phyloP scores from a whole-genome alignment of 345 rosid species.

The Fremontodendron californicum region DNA sequence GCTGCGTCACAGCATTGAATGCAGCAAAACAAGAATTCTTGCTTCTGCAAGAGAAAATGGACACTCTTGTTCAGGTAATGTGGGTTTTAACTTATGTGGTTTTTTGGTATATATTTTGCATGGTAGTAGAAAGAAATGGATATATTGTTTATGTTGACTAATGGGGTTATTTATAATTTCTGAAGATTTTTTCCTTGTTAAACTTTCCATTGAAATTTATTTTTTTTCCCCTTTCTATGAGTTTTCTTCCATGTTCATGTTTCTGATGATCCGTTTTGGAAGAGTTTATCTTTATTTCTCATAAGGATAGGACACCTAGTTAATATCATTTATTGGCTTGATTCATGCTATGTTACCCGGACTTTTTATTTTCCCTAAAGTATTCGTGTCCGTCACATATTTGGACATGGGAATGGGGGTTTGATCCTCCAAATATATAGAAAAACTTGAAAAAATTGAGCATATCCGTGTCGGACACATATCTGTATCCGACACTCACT shows the following conservation, averaged over 20 bases:
- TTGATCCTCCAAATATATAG: background rate
- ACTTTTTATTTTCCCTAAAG: too few species aligned
- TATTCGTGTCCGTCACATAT: too few species aligned
- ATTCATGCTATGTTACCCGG: too few species aligned
- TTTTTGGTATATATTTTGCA: background rate
- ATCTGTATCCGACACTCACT: too few species aligned
- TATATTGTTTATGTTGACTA: background rate
- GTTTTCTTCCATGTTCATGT: background rate
- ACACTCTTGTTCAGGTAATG: background rate
- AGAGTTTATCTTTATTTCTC: background rate
- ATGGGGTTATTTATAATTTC: background rate
- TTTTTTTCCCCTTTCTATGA: too few species aligned
- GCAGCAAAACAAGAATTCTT: background rate
- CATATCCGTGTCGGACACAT: too few species aligned
- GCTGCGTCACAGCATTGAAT: background rate
- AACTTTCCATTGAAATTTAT: background rate
- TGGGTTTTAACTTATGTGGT: background rate
- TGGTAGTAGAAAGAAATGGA: background rate
- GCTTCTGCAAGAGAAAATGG: background rate
- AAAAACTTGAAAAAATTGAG: background rate
- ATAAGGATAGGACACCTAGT: background rate
- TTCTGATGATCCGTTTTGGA: background rate
- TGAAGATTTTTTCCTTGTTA: background rate
- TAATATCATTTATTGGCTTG: background rate
- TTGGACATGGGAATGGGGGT: background rate